Evolutionary conservation across 768 basidiomycete genomes (phyloP).

Genomic region (Serendipita indica): DNA sequence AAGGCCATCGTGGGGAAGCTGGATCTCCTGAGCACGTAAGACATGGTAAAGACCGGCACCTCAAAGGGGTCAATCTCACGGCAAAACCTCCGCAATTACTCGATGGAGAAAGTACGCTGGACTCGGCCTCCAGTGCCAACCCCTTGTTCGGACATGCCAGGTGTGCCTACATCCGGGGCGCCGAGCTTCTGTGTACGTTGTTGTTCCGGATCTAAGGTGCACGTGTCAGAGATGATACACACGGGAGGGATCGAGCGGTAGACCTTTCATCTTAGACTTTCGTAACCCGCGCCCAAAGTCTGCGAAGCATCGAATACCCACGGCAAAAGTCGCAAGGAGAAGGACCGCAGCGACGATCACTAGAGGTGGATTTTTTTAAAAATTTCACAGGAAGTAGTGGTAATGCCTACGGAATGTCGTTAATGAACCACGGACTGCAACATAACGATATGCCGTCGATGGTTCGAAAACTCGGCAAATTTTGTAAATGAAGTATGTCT

Average conservation of each 20-base stretch:
- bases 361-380: slow-evolving; percentile 23
- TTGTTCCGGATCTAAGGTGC: slow-evolving; percentile 1
- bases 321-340: slow-evolving; percentile 53
- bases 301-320: slow-evolving; percentile 63
- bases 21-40: no score
- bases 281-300: slow-evolving; percentile 74
- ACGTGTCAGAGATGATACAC: not conserved
- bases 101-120: slow-evolving; percentile 8
- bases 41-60: no score
- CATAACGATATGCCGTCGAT: slow-evolving; percentile 36
- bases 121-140: not conserved
- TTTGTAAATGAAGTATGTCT: slow-evolving; percentile 49
- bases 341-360: slow-evolving; percentile 65
- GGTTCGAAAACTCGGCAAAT: slow-evolving; percentile 72
- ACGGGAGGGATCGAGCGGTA: slow-evolving; percentile 21
- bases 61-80: no score
- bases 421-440: slow-evolving; percentile 62
- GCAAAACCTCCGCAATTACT: no score
- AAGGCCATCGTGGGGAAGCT: no score
- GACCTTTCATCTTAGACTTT: slow-evolving; percentile 59
- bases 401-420: slow-evolving; percentile 58
- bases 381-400: not conserved
- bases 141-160: slow-evolving; percentile 4
- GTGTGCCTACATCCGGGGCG: not conserved
- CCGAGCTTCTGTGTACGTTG: not conserved